Evolutionary conservation across 805 yeast species (phyloP).

Genomic region (Metschnikowia koreensis): DNA sequence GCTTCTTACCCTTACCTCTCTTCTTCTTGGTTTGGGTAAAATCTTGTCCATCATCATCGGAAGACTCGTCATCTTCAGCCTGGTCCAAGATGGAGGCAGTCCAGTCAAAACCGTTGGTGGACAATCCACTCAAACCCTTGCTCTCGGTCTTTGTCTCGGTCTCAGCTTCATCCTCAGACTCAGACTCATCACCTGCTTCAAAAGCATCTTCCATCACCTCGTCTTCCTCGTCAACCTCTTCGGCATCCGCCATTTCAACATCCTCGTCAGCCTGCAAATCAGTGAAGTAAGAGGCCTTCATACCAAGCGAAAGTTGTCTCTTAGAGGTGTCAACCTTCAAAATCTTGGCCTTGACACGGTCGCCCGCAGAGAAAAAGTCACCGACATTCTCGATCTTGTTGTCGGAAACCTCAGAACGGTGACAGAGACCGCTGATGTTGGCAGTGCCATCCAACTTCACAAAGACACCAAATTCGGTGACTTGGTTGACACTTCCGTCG

Average conservation of each 20-base stretch:
- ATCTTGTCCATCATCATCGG: slow-evolving; percentile 57
- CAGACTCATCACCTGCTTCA: slow-evolving; percentile 26
- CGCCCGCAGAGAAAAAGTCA: slow-evolving; percentile 82
- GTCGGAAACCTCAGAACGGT: slow-evolving; percentile 79
- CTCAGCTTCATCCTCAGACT: slow-evolving; percentile 26
- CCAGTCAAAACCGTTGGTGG: slow-evolving; percentile 94
- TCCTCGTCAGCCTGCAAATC: slow-evolving; percentile 25
- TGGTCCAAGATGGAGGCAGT: slow-evolving; percentile 86
- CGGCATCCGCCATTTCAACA: slow-evolving; percentile 5
- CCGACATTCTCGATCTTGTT: slow-evolving; percentile 55
- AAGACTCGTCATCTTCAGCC: slow-evolving; percentile 55
- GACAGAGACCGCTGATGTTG: slow-evolving; percentile 83
- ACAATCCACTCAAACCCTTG: slow-evolving; percentile 51
- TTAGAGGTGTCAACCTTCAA: slow-evolving; percentile 60
- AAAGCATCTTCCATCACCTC: slow-evolving; percentile 38
- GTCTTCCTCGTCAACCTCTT: slow-evolving; percentile 27
- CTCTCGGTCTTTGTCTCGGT: slow-evolving; percentile 17
- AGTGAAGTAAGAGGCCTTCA: slow-evolving; percentile 88
- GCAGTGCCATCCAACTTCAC: slow-evolving; percentile 74
- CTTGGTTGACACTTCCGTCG: slow-evolving; percentile 76
- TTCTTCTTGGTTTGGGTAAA: slow-evolving; percentile 49
- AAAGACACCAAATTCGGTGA: slow-evolving; percentile 89
- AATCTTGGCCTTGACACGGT: slow-evolving; percentile 82
- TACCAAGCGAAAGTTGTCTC: slow-evolving; percentile 80
- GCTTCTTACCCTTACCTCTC: slow-evolving; percentile 48